Evolutionary conservation across 495 filamentous ascomycete genomes (phyloP), one percentile per base, ranked within the genome.

Genomic region (Platismatia glauca): DNA sequence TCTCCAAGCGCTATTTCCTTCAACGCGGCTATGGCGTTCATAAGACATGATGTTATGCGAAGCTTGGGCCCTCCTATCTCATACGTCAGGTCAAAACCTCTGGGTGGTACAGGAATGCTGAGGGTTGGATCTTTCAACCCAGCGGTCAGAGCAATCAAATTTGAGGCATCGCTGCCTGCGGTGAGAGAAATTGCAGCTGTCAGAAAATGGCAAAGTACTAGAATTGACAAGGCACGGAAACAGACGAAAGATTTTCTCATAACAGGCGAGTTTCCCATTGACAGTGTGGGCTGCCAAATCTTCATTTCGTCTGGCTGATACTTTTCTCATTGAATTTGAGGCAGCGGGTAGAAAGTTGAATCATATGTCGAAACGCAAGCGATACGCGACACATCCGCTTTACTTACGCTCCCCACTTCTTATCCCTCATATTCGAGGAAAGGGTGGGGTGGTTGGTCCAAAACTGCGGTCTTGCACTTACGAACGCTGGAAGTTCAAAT

Each of bases 61-160:
- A 58, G 55, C 35, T 37, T 41, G 34, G 55, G 55, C 38, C 55
- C 55, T 58, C 55, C 55, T 24, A 58, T 38, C 5, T 58, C 55
- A 34, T 37, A 38, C 2, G n/a, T 58, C 34, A 58, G 11, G 15
- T 39, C 35, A n/a, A 58, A 39, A 0, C 12, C n/a, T 22, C 1
- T 1, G 1, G 55, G 55, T 15, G 55, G 34, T 27, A 0, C 0
- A 39, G 55, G 55, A 7, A 58, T 41, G 12, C 55, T 34, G n/a
- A 58, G 35, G 0, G 55, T 24, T 24, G 55, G 24, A 3, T 12
- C 16, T 34, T 24, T 58, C 12, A 58, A 5, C 3, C 34, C 38
- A 35, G 55, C 29, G 15, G 24, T 16, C 20, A 20, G 29, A 33
- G 16, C 6, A 4, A 34, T n/a, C 0, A 20, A 29, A 33, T 13